Percentiles rank a stretch among this genome's conserved stretches.
Conservation (phyloP, 176 grass and related monocot genomes). For the Leersia perrieri region DNA sequence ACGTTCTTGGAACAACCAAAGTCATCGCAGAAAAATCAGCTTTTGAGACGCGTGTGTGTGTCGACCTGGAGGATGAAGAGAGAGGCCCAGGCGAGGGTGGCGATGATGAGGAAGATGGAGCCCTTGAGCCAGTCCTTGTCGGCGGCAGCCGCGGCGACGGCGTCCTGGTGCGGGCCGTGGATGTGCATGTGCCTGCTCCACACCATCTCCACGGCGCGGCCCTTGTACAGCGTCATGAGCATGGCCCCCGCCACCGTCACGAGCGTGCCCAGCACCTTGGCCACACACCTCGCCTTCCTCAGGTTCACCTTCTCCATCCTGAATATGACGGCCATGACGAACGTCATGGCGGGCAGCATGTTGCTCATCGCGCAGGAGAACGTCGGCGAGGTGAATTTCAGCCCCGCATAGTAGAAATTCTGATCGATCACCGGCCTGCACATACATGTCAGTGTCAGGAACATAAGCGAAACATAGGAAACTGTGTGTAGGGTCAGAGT, state of each 20-base stretch:
- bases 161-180: constrained; percentile 20
- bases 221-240: constrained; percentile 99
- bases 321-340: constrained; percentile 83
- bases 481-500: background rate
- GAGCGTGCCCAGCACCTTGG: constrained; percentile 84
- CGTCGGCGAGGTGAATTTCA: constrained; percentile 96
- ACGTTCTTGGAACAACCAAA: background rate
- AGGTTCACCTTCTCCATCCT: constrained; percentile 95
- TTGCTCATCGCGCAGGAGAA: constrained; percentile 99
- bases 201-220: constrained; percentile 70
- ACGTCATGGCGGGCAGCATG: constrained; percentile 99
- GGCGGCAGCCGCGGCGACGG: constrained; percentile 12
- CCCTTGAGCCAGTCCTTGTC: constrained; percentile 95
- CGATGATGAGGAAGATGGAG: constrained; percentile 91
- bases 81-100: constrained; percentile 94
- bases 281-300: constrained; percentile 82
- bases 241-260: constrained; percentile 94
- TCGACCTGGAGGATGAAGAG: constrained; percentile 93
- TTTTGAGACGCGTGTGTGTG: background rate
- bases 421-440: constrained; percentile 87
- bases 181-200: constrained; percentile 65
- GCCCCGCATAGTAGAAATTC: constrained; percentile 95
- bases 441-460: background rate
- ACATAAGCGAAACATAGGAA: background rate
- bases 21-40: no score